Base-by-base conservation (phyloP, 2,329 filamentous ascomycete species). In the Achaetomium macrosporum region DNA sequence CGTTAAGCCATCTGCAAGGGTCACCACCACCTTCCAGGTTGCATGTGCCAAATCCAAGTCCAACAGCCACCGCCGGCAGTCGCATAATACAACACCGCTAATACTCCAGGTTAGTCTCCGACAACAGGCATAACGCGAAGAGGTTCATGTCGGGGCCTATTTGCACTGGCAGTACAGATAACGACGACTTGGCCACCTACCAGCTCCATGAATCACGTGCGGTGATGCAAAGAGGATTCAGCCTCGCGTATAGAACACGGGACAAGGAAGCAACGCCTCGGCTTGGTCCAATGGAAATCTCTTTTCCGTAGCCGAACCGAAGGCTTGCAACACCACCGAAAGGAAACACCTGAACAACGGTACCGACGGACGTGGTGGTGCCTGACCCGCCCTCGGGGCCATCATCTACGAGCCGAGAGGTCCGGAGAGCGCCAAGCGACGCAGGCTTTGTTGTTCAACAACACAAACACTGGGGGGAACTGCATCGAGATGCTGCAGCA, bases 351-450 rank as follows among this genome's bases (percentile, higher is more conserved):
- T 8, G 15, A 13, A 48, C 40, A 31, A 47, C 51, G 53, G 56
- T 57, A 53, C 46, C 56, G 47, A 54, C 35, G 42, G 49, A 44
- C 16, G 25, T 47, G 13, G 40, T 47, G 46, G 42, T 55, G 44
- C 51, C 53, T 57, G 42, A 43, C 54, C 51, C 54, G 44, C 47
- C 42, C 39, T 59, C 57, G 56, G 53, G 47, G 29, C 35, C 52
- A 57, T 60, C 20, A 56, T 59, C 43, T 60, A 48, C 56, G 51
- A 53, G 50, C 57, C 59, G 57, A 60, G 51, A 43, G 43, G 47
- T 41, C 37, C 35, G 12, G 16, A 30, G 20, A 43, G 33, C 20
- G 8, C 17, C n/a, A 10, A 20, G 19, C 19, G 31, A 42, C 40
- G 29, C 37, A 25, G 19, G 7, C 13, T 13, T n/a, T 15, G 35